Evolutionary conservation across 495 filamentous ascomycete genomes (phyloP), one percentile per base, ranked within the genome.

Genomic region (Collariella sp.): DNA sequence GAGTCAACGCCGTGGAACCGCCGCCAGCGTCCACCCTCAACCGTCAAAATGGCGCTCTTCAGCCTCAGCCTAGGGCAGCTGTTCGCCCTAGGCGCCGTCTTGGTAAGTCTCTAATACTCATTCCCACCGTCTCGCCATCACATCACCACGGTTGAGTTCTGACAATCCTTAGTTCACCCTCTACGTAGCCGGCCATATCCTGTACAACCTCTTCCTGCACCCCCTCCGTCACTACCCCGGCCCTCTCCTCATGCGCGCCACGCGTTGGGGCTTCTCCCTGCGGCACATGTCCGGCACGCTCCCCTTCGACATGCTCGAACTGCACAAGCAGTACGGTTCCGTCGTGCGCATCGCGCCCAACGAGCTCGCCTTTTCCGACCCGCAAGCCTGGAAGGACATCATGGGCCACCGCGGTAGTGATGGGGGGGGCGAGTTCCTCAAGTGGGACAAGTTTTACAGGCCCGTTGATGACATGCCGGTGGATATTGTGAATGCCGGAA

Each of bases 361-460:
- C 35, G 72, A 80, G 40, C 61, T 87, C 0, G 76, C 75, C 3
- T 85, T 81, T 66, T 75, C 67, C 51, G 69, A 74, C 2, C 67
- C 75, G 0, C 58, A 70, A 2, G 79, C 82, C 4, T 81, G 74
- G 70, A 73, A 75, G 23, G 79, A 83, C 52, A 82, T 87, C 45
- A 79, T 83, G 47, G 78, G 77, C 1, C 66, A 70, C 57, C 69
- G 61, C 34, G 69, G 69, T 52, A 11, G 40, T n/a, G 23, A 31
- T 26, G 54, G 55, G 20, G 56, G 57, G 11, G 58, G 46, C 9
- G 64, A 70, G 18, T 65, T 75, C 41, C 41, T 60, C 22, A 76
- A 74, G 42, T 66, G 76, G 31, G 62, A 70, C 52, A 61, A 40
- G 29, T 67, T 66, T 16, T 65, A 60, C 40, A n/a, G 44, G n/a